A percentile compares a stretch with the other conserved stretches of the same genome.
Evolutionary conservation across 129 eudicot species (phyloP).

Genomic region (Pseudognaphalium luteoalbum): DNA sequence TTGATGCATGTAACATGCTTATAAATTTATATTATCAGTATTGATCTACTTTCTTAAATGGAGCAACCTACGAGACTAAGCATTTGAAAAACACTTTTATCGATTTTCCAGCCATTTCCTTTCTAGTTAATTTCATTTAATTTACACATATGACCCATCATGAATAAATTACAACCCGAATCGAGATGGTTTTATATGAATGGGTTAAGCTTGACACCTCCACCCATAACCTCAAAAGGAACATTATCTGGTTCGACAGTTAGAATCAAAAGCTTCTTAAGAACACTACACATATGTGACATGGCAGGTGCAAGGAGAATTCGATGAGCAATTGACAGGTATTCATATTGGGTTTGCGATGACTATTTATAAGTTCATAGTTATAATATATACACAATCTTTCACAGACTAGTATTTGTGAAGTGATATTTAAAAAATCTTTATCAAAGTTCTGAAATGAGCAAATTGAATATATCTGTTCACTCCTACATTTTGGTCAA

Average conservation of each 20-base stretch:
- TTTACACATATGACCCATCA: not conserved
- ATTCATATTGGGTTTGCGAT: not conserved
- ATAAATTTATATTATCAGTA: not conserved
- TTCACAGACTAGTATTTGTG: not conserved
- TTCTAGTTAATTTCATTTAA: not conserved
- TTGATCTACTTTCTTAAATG: not conserved
- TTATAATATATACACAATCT: too few species aligned
- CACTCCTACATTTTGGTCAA: not conserved
- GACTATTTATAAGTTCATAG: not conserved
- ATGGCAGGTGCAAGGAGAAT: not conserved
- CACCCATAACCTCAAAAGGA: not conserved
- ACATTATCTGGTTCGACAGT: not conserved
- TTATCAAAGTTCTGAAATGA: conserved; percentile 5
- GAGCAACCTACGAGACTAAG: not conserved
- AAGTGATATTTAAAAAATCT: not conserved
- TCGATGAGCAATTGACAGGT: not conserved
- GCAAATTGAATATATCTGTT: not conserved
- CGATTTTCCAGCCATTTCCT: not conserved
- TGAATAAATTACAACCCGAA: not conserved
- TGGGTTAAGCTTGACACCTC: not conserved
- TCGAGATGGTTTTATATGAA: not conserved
- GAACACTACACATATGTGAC: not conserved
- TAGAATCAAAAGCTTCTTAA: not conserved
- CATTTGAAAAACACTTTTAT: not conserved
- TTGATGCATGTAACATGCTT: not conserved